Evolutionary conservation across 352 stramenopile genomes (phyloP).

Genomic region (Blastocystis sp.): DNA sequence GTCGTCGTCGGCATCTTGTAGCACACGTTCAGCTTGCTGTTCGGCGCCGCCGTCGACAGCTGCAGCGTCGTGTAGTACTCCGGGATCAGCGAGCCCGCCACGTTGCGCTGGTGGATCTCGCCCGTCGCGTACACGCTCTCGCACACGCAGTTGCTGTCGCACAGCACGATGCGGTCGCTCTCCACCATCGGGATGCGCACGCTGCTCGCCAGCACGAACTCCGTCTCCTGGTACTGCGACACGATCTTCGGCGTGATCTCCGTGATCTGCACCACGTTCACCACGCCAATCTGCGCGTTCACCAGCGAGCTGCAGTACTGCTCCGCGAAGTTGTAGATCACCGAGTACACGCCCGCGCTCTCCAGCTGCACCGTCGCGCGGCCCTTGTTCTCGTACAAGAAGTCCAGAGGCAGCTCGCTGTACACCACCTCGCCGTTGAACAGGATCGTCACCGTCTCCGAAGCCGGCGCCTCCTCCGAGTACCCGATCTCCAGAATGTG

Average conservation of each 20-base stretch:
- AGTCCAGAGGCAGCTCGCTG: neutral
- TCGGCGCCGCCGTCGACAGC: neutral
- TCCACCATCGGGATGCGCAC: neutral
- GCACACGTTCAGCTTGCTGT: conserved; percentile 24
- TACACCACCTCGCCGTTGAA: conserved; percentile 4
- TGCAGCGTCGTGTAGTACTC: conserved; percentile 18
- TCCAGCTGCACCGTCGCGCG: conserved; percentile 19
- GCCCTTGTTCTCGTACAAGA: conserved; percentile 29
- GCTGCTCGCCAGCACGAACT: neutral
- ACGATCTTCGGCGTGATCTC: conserved; percentile 20
- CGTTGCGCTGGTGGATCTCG: conserved; percentile 1
- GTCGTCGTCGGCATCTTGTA: conserved; percentile 30
- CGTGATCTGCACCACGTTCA: conserved; percentile 27
- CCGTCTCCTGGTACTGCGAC: conserved; percentile 28
- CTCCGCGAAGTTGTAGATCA: conserved; percentile 48
- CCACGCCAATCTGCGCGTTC: neutral
- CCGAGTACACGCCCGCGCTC: conserved; percentile 1
- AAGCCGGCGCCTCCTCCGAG: neutral
- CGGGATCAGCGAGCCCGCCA: neutral
- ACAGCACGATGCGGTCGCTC: conserved; percentile 27
- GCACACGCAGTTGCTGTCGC: conserved; percentile 12
- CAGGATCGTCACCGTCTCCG: conserved; percentile 36
- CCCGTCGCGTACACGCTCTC: conserved; percentile 20
- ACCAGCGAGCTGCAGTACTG: conserved; percentile 2
- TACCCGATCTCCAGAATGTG: conserved; percentile 33